Evolutionary conservation across 345 rosid genomes (phyloP), one percentile per base, ranked within the genome.

Genomic region (Bretschneidera sinensis): DNA sequence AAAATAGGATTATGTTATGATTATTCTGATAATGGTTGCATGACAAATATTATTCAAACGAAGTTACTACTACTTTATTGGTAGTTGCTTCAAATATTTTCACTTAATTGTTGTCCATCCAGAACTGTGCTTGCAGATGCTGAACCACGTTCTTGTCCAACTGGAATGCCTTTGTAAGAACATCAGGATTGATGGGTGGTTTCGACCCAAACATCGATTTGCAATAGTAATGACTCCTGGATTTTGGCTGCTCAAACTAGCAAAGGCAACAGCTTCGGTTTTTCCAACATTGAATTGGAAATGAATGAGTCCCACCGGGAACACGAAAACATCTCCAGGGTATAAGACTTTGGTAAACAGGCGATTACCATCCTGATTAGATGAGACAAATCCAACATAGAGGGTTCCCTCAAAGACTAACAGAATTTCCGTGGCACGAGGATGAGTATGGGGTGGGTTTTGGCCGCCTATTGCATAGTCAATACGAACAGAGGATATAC

Each of bases 371-470:
- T 64, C 55, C 0, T 51, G 59, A 59, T 76, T 68, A 11, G 69
- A 68, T 5, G 80, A 68, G 45, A 71, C 66, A 17, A 71, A 71
- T 0, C 74, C 80, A 1, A 61, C 80, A 0, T 48, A 65, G 0
- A 76, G 58, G 8, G 64, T 57, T 16, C 74, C 80, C 23, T 76
- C 60, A 2, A 14, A 0, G 5, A 76, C 66, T 0, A 64, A 22
- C 13, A 76, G 53, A 34, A 76, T 6, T 47, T 64, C 69, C 0
- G 76, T 21, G 17, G 57, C 80, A 18, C 74, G 68, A 21, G 74
- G 76, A 59, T 71, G 80, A 6, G 31, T 67, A 59, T 71, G 80
- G 13, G 73, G 76, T 0, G 76, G 71, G 65, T 67, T 71, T 0
- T 51, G 39, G 9, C 79, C 75, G 7, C 71, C 69, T 0, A 69